Conservation (phyloP, 2,329 filamentous ascomycete species). For the Beauveria rudraprayagi region DNA sequence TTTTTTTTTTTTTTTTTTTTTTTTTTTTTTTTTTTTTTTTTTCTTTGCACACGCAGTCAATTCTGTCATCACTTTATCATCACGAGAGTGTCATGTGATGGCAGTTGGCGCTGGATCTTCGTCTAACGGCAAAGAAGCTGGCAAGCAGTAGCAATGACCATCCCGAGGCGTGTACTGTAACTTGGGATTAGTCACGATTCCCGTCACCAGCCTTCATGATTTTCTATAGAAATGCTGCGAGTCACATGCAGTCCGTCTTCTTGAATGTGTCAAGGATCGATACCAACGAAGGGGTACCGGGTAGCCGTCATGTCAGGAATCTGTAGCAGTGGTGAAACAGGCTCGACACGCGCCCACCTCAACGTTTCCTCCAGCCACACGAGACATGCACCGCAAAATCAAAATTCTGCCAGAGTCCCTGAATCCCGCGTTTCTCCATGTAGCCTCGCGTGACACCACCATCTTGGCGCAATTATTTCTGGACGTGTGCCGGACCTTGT, state of each 20-base stretch:
- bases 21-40: no score
- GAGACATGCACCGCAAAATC: not conserved
- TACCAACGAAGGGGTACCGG: not conserved
- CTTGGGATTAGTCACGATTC: no score
- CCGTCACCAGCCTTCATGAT: no score
- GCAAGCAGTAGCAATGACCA: no score
- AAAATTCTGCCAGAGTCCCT: not conserved
- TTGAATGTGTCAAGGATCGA: not conserved
- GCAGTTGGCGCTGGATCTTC: no score
- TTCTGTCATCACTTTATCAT: no score
- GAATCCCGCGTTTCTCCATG: not conserved
- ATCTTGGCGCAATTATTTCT: not conserved
- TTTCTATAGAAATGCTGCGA: not conserved
- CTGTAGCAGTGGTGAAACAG: slow-evolving; percentile 5
- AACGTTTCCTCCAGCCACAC: not conserved
- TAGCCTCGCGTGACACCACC: not conserved
- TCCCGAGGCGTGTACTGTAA: no score
- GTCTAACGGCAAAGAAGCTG: no score
- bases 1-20: no score
- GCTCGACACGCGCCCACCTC: not conserved
- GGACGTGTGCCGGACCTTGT: not conserved
- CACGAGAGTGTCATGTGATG: no score
- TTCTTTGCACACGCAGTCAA: no score
- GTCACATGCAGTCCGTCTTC: not conserved
- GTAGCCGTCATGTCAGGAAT: not conserved